Evolutionary conservation across 108 stramenopile species (phyloP), one percentile per base, ranked within the genome.

Genomic region (Licmophora abbreviata): DNA sequence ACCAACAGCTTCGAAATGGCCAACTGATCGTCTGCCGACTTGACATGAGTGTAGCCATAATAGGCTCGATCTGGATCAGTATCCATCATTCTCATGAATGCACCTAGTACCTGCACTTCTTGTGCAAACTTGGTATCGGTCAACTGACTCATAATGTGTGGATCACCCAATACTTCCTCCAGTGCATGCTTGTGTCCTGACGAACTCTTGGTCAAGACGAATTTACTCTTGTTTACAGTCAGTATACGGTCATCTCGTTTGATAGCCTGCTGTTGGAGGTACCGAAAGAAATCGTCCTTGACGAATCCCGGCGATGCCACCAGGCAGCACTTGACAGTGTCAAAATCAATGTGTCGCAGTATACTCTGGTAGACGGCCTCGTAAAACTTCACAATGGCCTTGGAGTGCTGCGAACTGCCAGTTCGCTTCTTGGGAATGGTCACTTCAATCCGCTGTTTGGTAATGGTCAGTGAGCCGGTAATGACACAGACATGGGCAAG

Each of bases 181-280:
- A 99, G 73, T 4, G 96, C 93, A 52, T 89, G 85, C 56, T 95
- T 97, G 59, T 95, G 93, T 5, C 98, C 98, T 34, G 89, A 93
- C 33, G 76, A 80, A 25, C 92, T 76, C 53, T 83, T 86, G n/a
- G 85, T 88, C 55, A 93, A 58, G 12, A 97, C 89, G 65, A 99
- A 95, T 56, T 97, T 97, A 24, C 56, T 45, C 56, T 90, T 89
- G 67, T 96, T 92, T 61, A 95, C 88, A 24, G 95, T 68, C 11
- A 96, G 62, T 14, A 62, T 24, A 3, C 83, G 77, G 55, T 87
- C 85, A n/a, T 94, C 90, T 21, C 87, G 54, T 33, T 82, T 63
- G 2, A 91, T 76, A 21, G 83, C 73, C 47, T 91, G 77, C 29
- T 69, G 54, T 52, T 69, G 45, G 33, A 95, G 21, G 48, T 83